Base-by-base conservation (phyloP, 1,284 basidiomycete species). In the Cystobasidium pallidum region DNA sequence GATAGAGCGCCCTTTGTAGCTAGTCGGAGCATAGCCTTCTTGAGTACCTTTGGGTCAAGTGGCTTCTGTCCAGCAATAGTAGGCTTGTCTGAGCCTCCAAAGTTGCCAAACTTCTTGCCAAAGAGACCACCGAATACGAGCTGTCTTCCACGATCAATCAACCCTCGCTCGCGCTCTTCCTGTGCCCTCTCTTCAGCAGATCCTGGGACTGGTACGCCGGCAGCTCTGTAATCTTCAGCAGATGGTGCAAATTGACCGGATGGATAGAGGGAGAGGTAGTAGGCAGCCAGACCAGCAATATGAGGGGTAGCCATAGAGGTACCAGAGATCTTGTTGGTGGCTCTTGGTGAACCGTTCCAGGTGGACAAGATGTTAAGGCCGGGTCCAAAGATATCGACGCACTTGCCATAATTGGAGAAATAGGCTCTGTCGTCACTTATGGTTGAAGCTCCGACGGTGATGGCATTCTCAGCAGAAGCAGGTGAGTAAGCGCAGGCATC, bases 391-490 rank as follows among this genome's bases (percentile, higher is more conserved):
- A 81, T 76, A 79, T 94, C 90, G 66, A 83, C 82, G 74, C 82
- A 83, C 74, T 78, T 78, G 75, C 82, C 82, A 70, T 78, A 78
- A 80, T 83, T 83, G 74, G 80, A 81, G 85, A 94, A 95, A 84
- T 92, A 92, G 39, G 93, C 93, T 70, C 91, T 88, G 74, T 89
- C 88, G 79, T 96, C 92, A 62, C 81, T 84, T 49, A 92, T 84
- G 30, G 89, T 90, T 2, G 90, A 90, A 28, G 91, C 91, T 75
- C 89, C 93, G 67, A 95, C 91, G 59, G 93, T 94, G 75, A 95
- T 86, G 19, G 91, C 90, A 54, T 87, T 85, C 81, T 86, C 82
- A 21, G 90, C 85, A 11, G 85, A 84, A 32, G 91, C 92, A 64
- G 91, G 92, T 11, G 36, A 67, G 45, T 57, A 70, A 2, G 66